Evolutionary conservation across 805 yeast genomes (phyloP).

Genomic region (Trichomonascus vanleenenianus): DNA sequence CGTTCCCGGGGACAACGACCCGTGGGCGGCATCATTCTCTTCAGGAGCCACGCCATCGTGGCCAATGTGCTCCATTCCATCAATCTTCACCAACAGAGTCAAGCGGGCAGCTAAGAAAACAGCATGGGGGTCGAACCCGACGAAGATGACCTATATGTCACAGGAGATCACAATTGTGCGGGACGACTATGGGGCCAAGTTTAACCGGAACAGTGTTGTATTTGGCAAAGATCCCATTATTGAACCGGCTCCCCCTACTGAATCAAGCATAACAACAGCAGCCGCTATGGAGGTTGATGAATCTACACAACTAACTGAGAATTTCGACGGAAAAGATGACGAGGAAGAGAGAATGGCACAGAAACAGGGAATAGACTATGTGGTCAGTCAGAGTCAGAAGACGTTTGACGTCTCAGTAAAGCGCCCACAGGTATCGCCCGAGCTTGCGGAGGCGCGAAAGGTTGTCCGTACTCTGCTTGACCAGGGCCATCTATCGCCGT

Average conservation of each 20-base stretch:
- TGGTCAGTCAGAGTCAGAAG: slow-evolving; percentile 10
- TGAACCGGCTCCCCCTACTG: slow-evolving; percentile 14
- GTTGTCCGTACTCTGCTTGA: slow-evolving; percentile 74
- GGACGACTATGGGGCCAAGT: slow-evolving; percentile 63
- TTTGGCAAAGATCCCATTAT: slow-evolving; percentile 31
- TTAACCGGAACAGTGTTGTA: slow-evolving; percentile 60
- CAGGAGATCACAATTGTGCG: slow-evolving; percentile 74
- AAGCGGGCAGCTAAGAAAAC: slow-evolving; percentile 45
- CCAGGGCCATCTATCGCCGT: slow-evolving; percentile 86
- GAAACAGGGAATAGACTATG: slow-evolving; percentile 13
- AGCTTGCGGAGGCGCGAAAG: slow-evolving; percentile 32
- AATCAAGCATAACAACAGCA: too few relatives aligned
- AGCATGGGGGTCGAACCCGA: slow-evolving; percentile 69
- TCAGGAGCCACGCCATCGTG: slow-evolving; percentile 51
- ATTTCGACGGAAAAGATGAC: slow-evolving; percentile 22
- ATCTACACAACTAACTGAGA: neutral
- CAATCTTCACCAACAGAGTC: slow-evolving; percentile 60
- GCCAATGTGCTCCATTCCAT: slow-evolving; percentile 73
- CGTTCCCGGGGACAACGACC: slow-evolving; percentile 88
- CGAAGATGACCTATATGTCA: slow-evolving; percentile 65
- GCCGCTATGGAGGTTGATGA: neutral
- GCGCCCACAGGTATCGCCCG: slow-evolving; percentile 18
- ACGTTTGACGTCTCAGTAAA: slow-evolving; percentile 1
- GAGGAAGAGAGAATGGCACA: slow-evolving; percentile 19
- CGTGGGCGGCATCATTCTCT: slow-evolving; percentile 74